phyloP scores from a whole-genome alignment of 805 yeast species.

The Naumovozyma baii region DNA sequence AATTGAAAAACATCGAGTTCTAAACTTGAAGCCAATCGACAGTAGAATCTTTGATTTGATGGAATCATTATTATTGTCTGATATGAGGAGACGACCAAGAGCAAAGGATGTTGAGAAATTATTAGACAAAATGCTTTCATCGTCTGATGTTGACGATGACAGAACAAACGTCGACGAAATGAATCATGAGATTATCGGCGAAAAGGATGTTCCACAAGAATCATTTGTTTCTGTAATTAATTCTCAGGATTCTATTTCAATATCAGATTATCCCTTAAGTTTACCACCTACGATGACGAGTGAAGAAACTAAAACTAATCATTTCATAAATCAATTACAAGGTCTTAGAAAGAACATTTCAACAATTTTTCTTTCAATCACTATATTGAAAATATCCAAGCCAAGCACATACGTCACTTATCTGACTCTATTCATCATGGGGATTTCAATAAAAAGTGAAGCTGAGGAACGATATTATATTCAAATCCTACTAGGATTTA shows the following conservation, averaged over 20 bases:
- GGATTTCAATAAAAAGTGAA: too few species aligned
- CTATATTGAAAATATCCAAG: too few species aligned
- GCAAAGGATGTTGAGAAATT: slow-evolving; percentile 33
- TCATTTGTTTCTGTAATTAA: neutral
- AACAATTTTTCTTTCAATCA: neutral
- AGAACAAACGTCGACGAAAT: neutral
- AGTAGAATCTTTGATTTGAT: slow-evolving; percentile 32
- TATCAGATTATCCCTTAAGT: neutral
- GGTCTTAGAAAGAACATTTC: neutral
- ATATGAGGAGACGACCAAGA: slow-evolving; percentile 35
- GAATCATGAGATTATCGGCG: neutral
- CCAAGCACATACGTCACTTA: too few species aligned
- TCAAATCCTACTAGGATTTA: too few species aligned
- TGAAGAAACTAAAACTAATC: neutral
- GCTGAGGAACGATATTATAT: too few species aligned
- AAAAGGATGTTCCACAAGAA: neutral
- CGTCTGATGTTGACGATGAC: neutral
- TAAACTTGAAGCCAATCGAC: slow-evolving; percentile 17
- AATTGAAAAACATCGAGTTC: slow-evolving; percentile 12
- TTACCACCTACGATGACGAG: neutral
- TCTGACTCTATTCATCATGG: too few species aligned
- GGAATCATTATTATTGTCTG: slow-evolving; percentile 29
- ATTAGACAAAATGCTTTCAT: slow-evolving; percentile 15
- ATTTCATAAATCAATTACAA: neutral
- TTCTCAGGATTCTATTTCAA: neutral